Base-by-base conservation (phyloP, 805 yeast species). In the Jamesozyma lodderae region DNA sequence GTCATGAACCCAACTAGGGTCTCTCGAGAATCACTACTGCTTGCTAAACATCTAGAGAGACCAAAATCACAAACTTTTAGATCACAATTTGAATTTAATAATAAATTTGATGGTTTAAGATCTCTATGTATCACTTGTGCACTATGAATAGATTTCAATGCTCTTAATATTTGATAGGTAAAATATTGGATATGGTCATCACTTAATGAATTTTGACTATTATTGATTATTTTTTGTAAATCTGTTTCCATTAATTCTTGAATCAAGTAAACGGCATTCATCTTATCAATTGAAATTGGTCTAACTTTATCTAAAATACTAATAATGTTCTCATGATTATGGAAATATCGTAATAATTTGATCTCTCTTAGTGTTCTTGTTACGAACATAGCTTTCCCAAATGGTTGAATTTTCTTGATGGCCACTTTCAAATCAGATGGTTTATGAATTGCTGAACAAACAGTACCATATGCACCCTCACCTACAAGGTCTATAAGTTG, bases 381-480 rank as follows among this genome's bases (percentile, higher is more conserved):
- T 43, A 86, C 78, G 42, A 81, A 75, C 52, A 81, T 62, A 1
- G 75, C 69, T 50, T 75, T 73, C 36, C 73, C 72, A 53, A 81
- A 81, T 0, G 92, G 88, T 41, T 75, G 75, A 6, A 83, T 77
- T 54, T 78, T 81, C 57, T 83, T 83, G 41, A 83, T 81, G 1
- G 94, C 94, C 2, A 83, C 92, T 42, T 67, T 66, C 1, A 72
- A 68, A 15, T 72, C 69, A 1, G 82, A 67, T 10, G 80, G 78
- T 41, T 67, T 67, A 48, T 80, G 85, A 9, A 68, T 56, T 0
- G 87, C 92, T 4, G 77, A 69, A 33, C 82, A 80, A 4, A 83
- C 94, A 2, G 81, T 70, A 0, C 94, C 92, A 48, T 83, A 83
- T 0, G 92, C 87, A 1, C 94, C 94, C 55, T 80, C 84, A 4